Evolutionary conservation across 208 protist species (phyloP), one percentile per base, ranked within the genome.

Genomic region (Leishmania tarentolae): DNA sequence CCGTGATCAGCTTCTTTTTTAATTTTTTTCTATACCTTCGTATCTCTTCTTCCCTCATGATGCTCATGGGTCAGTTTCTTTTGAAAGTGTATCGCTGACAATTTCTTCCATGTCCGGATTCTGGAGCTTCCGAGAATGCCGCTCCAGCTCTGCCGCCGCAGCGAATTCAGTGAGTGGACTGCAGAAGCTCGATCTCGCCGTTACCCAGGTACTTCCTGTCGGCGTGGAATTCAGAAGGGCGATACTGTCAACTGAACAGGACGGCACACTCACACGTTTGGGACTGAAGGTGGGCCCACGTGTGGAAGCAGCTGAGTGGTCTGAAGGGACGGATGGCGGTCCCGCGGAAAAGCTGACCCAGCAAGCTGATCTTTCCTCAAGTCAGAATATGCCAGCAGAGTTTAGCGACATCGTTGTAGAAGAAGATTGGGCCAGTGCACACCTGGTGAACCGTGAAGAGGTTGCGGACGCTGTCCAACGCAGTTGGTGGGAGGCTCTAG

Each of bases 41-140:
- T 80, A 24, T 63, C 9, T 46, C 24, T 59, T 57, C 76, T 21
- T 74, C 3, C 44, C 68, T 77, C 68, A 71, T 73, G 69, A 21
- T 73, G 21, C 53, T 73, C 69, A 52, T 35, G 46, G 69, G 28
- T 13, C 46, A 19, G 7, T 1, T 31, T 73, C 69, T 44, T 50
- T 66, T 21, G 52, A 59, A 83, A 56, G 57, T 73, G 5, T 6
- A 77, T 59, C 31, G 9, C 52, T 63, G 21, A 11, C 61, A 79
- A 59, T n/a, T 71, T 69, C 68, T 78, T 68, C 50, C 24, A 94
- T 94, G 91, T 94, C 91, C 31, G 91, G 91, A 24, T 83, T 88
- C 24, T 94, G 91, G 91, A 94, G 91, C 68, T 94, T 94, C 59
- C 78, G 91, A 50, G 89, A 92, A 57, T 71, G 80, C 5, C 28